These are phyloP conservation scores for Metschnikowia colocasiae DNA, from an alignment of 805 yeast genomes.

Conservation along the genomic window DNA sequence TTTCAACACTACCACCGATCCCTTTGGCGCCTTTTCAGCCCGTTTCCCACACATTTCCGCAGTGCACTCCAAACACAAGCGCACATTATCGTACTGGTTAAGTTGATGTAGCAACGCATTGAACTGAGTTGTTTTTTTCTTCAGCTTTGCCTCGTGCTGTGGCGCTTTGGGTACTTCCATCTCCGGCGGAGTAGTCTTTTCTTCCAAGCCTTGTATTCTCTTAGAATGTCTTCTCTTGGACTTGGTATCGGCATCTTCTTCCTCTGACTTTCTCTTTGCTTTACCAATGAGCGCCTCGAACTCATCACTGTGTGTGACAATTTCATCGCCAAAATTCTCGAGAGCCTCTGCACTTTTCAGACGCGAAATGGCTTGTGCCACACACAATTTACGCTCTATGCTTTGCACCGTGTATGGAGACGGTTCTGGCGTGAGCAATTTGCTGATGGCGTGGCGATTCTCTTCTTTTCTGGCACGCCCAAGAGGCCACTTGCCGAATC, in stretches of 20 bases:
- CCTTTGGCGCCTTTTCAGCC: slow-evolving; percentile 20
- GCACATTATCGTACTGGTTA: slow-evolving; percentile 23
- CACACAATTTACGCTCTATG: slow-evolving; percentile 5
- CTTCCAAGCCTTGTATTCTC: slow-evolving; percentile 6
- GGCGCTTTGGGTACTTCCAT: not conserved
- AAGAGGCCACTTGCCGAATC: slow-evolving; percentile 20
- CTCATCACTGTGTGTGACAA: slow-evolving; percentile 12
- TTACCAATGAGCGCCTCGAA: slow-evolving; percentile 13
- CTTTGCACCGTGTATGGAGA: slow-evolving; percentile 27
- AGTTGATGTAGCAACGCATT: slow-evolving; percentile 23
- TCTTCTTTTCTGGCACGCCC: slow-evolving; percentile 11
- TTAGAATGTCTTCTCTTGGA: slow-evolving; percentile 9
- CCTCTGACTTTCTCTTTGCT: slow-evolving; percentile 16
- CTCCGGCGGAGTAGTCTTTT: slow-evolving; percentile 5
- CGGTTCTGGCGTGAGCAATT: slow-evolving; percentile 36
- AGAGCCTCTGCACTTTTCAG: slow-evolving; percentile 10
- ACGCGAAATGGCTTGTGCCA: slow-evolving; percentile 8
- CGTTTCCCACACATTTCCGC: slow-evolving; percentile 20
- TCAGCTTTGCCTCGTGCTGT: not conserved
- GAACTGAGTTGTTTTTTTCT: slow-evolving; percentile 16
- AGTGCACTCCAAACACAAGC: slow-evolving; percentile 32
- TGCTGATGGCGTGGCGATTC: slow-evolving; percentile 15
- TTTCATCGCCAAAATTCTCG: slow-evolving; percentile 5
- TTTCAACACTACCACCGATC: slow-evolving; percentile 22
- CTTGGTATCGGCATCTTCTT: slow-evolving; percentile 3